Conservation (phyloP, 345 rosid genomes). For the Geranium brycei region DNA sequence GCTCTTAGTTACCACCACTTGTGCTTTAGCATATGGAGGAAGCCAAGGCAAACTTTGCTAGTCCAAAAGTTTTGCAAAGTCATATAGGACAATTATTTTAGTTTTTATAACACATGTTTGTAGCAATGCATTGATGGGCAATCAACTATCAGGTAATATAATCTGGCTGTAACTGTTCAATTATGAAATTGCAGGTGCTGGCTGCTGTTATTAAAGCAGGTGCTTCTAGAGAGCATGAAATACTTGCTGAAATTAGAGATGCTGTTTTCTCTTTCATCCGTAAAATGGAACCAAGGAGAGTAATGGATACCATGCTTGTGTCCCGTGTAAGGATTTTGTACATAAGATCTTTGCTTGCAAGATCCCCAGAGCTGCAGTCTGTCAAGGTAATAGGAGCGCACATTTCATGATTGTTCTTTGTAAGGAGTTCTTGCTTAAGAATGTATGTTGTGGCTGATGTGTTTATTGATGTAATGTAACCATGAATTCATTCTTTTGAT, state of each 20-base stretch:
- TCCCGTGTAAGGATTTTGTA: constrained; percentile 95
- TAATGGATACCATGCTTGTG: constrained; percentile 99
- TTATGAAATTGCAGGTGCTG: constrained; percentile 57
- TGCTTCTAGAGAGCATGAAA: constrained; percentile 99
- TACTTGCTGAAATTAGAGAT: constrained; percentile 97
- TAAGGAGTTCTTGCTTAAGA: constrained; percentile 7
- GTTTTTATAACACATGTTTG: background rate
- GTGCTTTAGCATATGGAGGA: too few species aligned
- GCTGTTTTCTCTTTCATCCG: constrained; percentile 82
- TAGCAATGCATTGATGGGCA: background rate
- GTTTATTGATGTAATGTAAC: constrained; percentile 1
- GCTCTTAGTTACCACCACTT: too few species aligned
- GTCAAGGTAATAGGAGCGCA: constrained; percentile 46
- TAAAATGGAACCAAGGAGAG: constrained; percentile 88
- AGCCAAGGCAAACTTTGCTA: too few species aligned
- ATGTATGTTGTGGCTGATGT: constrained; percentile 1
- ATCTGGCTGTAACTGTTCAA: background rate
- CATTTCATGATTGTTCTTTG: background rate
- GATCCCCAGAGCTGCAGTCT: constrained; percentile 97
- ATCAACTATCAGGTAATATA: background rate
- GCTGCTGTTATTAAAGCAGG: constrained; percentile 99
- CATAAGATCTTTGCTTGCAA: constrained; percentile 86
- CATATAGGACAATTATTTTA: too few species aligned
- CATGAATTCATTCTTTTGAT: constrained; percentile 1
- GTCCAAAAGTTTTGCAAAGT: background rate